Base-by-base conservation (phyloP, 2,329 filamentous ascomycete genomes). In the Penicillium sp. region DNA sequence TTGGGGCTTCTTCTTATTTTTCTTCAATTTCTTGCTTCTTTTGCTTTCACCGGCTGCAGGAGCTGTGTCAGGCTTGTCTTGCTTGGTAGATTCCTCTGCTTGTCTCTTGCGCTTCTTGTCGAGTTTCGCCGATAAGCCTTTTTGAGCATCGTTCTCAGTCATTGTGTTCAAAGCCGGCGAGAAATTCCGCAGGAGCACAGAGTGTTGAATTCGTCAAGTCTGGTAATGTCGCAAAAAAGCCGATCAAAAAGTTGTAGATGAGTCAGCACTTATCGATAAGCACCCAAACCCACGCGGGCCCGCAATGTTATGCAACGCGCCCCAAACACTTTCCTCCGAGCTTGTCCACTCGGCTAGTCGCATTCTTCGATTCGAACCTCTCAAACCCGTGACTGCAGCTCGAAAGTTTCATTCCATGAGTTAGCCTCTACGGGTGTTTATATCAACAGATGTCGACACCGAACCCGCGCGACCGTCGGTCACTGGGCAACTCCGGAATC, bases 91-190 rank as follows among this genome's bases (percentile, higher is more conserved):
- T 13, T 61, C 60, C 25, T 60, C 58, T 33, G 57, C 55, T 36
- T 64, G 57, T 44, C 63, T 56, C 54, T 63, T 66, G 48, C 64
- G 63, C 54, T 67, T 67, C 45, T 64, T 65, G 36, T 66, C 54
- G 23, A 63, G 45, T 37, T 61, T 62, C 29, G 50, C 45, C 18
- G 60, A 48, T n/a, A 65, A 54, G 2, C 53, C 52, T 27, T 55
- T 51, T 2, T 48, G 33, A n/a, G 44, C 38, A 3, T 41, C 16
- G 17, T 32, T 35, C 31, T 56, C 54, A 12, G 47, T 44, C 54
- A 56, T 55, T 12, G 26, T 50, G 35, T 22, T 9, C 16, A 1
- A 15, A 9, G 12, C 16, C 13, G 5, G 29, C 26, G 12, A 14
- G 15, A 20, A 16, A 2, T 2, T 14, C 23, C 18, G 22, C 11